Evolutionary conservation across 371 early-diverging fungal genomes (phyloP).

Genomic region (Rhizopus microsporus): DNA sequence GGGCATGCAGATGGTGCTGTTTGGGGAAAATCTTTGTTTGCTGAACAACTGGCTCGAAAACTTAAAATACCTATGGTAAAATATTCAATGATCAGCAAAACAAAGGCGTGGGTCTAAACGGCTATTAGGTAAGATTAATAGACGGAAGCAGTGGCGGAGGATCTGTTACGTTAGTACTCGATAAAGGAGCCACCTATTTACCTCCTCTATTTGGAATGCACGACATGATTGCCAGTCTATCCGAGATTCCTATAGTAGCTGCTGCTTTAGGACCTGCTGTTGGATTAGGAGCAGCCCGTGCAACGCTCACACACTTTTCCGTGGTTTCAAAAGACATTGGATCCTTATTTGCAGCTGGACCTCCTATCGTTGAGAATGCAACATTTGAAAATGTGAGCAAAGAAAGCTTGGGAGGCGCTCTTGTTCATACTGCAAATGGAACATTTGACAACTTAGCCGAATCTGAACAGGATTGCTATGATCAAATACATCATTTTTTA

Average conservation of each 20-base stretch:
- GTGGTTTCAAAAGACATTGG: conserved; percentile 39
- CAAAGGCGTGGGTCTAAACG: neutral
- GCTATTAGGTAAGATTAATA: conserved; percentile 36
- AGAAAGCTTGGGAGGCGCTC: conserved; percentile 38
- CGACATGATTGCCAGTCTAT: conserved; percentile 41
- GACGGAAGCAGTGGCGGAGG: conserved; percentile 53
- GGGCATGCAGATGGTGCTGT: conserved; percentile 53
- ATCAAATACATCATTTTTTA: conserved; percentile 37
- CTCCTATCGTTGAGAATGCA: conserved; percentile 46
- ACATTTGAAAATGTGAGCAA: conserved; percentile 47
- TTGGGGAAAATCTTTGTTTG: conserved; percentile 42
- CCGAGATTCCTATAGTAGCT: conserved; percentile 44
- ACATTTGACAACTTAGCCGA: conserved; percentile 45
- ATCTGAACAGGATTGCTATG: conserved; percentile 42
- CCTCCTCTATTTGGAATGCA: conserved; percentile 53
- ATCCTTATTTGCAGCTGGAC: conserved; percentile 47
- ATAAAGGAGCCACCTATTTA: conserved; percentile 37
- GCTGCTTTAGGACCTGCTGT: conserved; percentile 50
- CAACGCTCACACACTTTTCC: conserved; percentile 46
- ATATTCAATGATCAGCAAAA: neutral
- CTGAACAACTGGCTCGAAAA: conserved; percentile 39
- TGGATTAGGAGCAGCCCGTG: conserved; percentile 46
- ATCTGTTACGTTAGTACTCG: conserved; percentile 36
- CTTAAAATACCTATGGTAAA: conserved; percentile 35
- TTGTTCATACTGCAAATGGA: conserved; percentile 42